Conservation (phyloP, 2,329 filamentous ascomycete species). For the Cladosporium sp. region DNA sequence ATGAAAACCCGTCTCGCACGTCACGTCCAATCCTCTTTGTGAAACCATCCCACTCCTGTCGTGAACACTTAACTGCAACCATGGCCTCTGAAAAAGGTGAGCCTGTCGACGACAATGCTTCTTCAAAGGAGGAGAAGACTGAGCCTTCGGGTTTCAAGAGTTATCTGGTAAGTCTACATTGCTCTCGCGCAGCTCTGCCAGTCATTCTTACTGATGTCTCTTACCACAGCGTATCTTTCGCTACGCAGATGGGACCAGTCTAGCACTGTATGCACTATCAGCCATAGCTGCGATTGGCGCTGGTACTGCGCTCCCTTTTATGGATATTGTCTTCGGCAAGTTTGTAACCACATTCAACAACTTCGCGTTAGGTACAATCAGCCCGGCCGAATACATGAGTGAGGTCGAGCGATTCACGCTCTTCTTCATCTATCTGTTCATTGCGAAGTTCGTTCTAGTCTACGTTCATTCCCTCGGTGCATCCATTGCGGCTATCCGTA, state of each 20-base stretch:
- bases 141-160: conserved; percentile 6
- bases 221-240: conserved; percentile 26
- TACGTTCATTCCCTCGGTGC: conserved; percentile 47
- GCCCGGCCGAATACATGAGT: conserved; percentile 2
- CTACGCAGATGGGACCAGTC: conserved; percentile 27
- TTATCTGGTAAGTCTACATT: conserved; percentile 1
- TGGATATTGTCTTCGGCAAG: conserved; percentile 49
- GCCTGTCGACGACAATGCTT: neutral
- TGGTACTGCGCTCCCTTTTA: conserved; percentile 44
- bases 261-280: conserved; percentile 26
- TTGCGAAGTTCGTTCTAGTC: conserved; percentile 59
- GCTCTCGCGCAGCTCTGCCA: neutral
- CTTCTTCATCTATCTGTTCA: conserved; percentile 66
- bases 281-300: conserved; percentile 37
- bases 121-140: neutral
- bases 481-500: conserved; percentile 49
- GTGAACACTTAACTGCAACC: too few relatives aligned
- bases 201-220: neutral
- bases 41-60: too few relatives aligned
- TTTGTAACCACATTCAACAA: conserved; percentile 35
- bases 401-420: conserved; percentile 42
- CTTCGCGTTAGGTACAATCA: conserved; percentile 2
- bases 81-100: neutral
- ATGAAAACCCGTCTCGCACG: too few relatives aligned
- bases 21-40: too few relatives aligned